These are phyloP conservation scores for Taphrina sp. DNA, from an alignment of 1,139 yeast species.

Conservation along the genomic window DNA sequence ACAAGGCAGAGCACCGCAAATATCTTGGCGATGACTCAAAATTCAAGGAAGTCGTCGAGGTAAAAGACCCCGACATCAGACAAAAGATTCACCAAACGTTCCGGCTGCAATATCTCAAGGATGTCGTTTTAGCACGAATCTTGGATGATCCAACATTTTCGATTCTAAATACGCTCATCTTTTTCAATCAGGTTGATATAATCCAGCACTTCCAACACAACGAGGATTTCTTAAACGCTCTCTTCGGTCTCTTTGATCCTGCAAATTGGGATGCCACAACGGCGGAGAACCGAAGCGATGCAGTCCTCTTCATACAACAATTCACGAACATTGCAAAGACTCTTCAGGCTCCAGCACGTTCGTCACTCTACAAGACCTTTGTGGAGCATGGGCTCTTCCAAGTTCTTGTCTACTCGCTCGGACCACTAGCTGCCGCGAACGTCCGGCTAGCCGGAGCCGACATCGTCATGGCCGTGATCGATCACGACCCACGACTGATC, in stretches of 20 bases:
- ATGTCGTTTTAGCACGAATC: constrained; percentile 76
- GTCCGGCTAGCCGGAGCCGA: constrained; percentile 77
- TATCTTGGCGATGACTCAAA: constrained; percentile 58
- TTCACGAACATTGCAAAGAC: constrained; percentile 72
- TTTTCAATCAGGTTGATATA: constrained; percentile 66
- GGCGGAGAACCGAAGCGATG: constrained; percentile 55
- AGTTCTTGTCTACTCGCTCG: constrained; percentile 71
- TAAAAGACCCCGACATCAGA: constrained; percentile 53
- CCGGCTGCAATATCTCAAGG: constrained; percentile 74
- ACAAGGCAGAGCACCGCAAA: constrained; percentile 75
- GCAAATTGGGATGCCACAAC: constrained; percentile 32
- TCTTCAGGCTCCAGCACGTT: constrained; percentile 61
- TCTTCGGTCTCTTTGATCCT: constrained; percentile 52
- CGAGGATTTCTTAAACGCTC: constrained; percentile 49
- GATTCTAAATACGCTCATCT: constrained; percentile 63
- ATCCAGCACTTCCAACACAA: constrained; percentile 64
- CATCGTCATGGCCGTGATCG: constrained; percentile 73
- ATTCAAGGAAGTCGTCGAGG: constrained; percentile 71
- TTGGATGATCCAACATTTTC: constrained; percentile 76
- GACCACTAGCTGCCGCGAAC: constrained; percentile 48
- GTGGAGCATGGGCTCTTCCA: constrained; percentile 68
- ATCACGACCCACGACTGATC: constrained; percentile 73
- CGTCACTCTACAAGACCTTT: constrained; percentile 63
- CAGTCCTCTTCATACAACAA: constrained; percentile 76
- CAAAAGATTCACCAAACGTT: constrained; percentile 69